Percentiles rank a stretch among this genome's conserved stretches.
phyloP scores from a whole-genome alignment of 2,329 filamentous ascomycete species.

The Sclerotinia borealis region DNA sequence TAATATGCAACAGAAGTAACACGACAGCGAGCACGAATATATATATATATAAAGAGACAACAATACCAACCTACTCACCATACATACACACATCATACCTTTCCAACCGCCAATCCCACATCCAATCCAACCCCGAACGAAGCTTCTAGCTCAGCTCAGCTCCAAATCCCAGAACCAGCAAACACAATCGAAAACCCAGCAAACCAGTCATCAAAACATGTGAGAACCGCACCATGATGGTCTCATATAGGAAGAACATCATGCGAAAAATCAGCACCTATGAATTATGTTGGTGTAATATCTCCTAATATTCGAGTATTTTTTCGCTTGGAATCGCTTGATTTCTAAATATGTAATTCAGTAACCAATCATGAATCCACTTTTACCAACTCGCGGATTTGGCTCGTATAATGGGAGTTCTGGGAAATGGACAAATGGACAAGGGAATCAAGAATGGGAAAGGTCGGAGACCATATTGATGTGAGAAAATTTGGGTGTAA shows the following conservation, averaged over 20 bases:
- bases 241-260: not conserved
- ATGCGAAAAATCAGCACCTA: not conserved
- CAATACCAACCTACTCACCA: not conserved
- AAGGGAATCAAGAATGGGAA: not conserved
- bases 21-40: not conserved
- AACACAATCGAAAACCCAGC: no score
- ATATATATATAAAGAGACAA: not conserved
- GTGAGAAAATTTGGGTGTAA: not conserved
- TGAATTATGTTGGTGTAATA: not conserved
- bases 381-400: not conserved
- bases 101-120: no score
- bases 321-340: not conserved
- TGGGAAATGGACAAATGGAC: no score
- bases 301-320: slow-evolving; percentile 8
- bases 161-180: no score
- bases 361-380: not conserved
- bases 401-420: not conserved
- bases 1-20: not conserved
- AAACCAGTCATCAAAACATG: no score
- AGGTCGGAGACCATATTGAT: not conserved
- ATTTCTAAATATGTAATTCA: not conserved
- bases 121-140: not conserved
- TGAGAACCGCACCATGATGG: not conserved
- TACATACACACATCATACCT: not conserved
- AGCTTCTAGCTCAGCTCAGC: not conserved